These are phyloP conservation scores for Prunus davidiana DNA, from an alignment of 306 rosid species.

Conservation along the genomic window DNA sequence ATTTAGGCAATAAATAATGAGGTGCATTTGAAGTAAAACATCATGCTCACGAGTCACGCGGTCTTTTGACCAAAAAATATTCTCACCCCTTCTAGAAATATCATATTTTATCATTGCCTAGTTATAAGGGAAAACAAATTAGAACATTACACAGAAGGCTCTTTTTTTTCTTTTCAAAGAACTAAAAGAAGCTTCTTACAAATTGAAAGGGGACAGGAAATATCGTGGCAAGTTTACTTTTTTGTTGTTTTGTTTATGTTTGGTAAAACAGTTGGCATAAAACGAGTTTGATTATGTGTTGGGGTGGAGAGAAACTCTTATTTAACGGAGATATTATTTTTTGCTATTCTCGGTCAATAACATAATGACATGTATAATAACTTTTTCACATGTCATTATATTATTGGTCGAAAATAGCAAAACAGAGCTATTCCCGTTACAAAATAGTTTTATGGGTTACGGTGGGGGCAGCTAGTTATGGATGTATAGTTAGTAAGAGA, in stretches of 20 bases:
- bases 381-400: too few species aligned
- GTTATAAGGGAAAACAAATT: too few species aligned
- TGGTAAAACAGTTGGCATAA: background rate
- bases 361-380: fast-evolving
- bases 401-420: fast-evolving
- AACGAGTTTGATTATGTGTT: background rate
- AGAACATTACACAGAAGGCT: background rate
- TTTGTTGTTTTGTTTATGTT: background rate
- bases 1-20: background rate
- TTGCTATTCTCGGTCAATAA: fast-evolving
- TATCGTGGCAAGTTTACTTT: background rate
- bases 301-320: too few species aligned
- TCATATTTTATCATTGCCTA: background rate
- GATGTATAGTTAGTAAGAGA: background rate
- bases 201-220: background rate
- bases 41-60: background rate
- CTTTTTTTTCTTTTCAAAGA: too few species aligned
- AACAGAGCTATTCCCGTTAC: fast-evolving
- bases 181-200: too few species aligned
- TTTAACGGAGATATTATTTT: fast-evolving
- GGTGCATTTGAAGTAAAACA: background rate
- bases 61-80: background rate
- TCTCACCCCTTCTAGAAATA: background rate
- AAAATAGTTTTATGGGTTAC: background rate
- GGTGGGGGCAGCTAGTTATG: background rate